phyloP scores from a whole-genome alignment of 208 protist genomes.

The Leishmania aethiopica region DNA sequence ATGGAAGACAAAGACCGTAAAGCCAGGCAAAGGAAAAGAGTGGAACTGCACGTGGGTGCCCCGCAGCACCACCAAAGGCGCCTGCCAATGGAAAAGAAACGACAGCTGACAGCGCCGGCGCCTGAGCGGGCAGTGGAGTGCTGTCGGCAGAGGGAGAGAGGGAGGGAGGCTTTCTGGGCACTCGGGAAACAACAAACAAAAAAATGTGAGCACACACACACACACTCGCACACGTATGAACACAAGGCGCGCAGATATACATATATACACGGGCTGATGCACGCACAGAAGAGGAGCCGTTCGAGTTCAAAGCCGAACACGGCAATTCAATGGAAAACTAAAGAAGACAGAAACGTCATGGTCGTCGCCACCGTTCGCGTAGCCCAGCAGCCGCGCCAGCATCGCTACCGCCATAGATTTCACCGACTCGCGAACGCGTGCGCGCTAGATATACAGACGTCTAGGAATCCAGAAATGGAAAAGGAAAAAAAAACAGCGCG shows the following conservation, averaged over 20 bases:
- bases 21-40: neutral
- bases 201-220: neutral
- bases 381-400: neutral
- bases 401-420: neutral
- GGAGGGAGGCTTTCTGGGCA: neutral
- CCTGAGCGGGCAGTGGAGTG: neutral
- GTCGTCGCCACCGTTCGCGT: neutral
- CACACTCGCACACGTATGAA: neutral
- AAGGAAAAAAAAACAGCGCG: neutral
- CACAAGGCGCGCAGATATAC: neutral
- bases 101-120: neutral
- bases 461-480: neutral
- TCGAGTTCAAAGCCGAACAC: neutral
- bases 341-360: neutral
- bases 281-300: neutral
- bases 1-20: neutral
- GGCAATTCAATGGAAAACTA: neutral
- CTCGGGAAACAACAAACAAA: neutral
- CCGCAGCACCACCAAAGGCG: neutral
- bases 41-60: neutral
- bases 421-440: neutral
- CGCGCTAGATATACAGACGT: neutral
- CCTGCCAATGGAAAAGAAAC: neutral
- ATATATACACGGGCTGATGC: neutral
- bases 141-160: neutral